Conservation (phyloP, 2,329 filamentous ascomycete species). For the Fusarium illudens region DNA sequence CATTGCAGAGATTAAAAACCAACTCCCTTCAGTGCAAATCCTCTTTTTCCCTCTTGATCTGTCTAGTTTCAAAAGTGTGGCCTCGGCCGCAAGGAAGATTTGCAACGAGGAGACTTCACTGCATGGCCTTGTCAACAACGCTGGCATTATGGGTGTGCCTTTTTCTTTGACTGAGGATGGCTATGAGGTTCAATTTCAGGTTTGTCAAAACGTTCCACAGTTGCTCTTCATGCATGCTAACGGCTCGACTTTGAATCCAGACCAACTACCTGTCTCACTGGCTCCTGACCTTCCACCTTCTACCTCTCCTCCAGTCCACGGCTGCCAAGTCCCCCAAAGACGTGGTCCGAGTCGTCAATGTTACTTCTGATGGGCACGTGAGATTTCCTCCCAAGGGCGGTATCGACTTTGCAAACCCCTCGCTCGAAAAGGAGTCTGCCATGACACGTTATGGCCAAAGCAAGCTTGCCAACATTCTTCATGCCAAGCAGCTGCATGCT, state of each 20-base stretch:
- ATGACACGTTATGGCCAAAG: constrained; percentile 10
- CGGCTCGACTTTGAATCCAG: constrained; percentile 18
- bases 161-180: constrained; percentile 19
- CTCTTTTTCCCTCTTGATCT: constrained; percentile 49
- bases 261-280: constrained; percentile 56
- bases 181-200: constrained; percentile 43
- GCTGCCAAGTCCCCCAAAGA: constrained; percentile 26
- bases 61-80: constrained; percentile 47
- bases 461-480: constrained; percentile 18
- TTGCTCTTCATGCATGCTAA: background rate
- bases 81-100: constrained; percentile 46
- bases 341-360: constrained; percentile 30
- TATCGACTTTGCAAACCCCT: constrained; percentile 31
- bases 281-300: constrained; percentile 50
- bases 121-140: constrained; percentile 53
- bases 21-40: constrained; percentile 44
- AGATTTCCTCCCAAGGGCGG: constrained; percentile 21
- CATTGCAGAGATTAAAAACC: constrained; percentile 46
- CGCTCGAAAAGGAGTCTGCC: constrained; percentile 6
- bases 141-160: constrained; percentile 50
- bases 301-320: constrained; percentile 48
- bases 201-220: background rate
- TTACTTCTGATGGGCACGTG: constrained; percentile 35
- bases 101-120: constrained; percentile 39
- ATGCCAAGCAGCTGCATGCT: constrained; percentile 1